These are phyloP conservation scores for Diutina pseudorugosa DNA, from an alignment of 1,139 yeast genomes.

Conservation along the genomic window DNA sequence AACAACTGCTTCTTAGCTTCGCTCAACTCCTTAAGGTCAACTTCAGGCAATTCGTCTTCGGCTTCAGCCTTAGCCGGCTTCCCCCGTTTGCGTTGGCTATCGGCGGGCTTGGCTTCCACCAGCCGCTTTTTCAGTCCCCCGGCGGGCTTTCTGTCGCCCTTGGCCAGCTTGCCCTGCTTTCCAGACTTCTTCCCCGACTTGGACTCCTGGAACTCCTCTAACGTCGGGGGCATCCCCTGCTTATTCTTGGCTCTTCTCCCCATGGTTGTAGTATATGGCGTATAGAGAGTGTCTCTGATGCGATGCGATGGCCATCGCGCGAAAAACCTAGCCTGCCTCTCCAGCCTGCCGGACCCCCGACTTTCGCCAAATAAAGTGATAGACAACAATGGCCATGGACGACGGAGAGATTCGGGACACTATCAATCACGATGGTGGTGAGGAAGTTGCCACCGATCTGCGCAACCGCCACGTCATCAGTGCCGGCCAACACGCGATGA, in stretches of 20 bases:
- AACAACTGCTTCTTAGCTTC: slow-evolving; percentile 64
- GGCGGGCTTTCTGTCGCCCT: slow-evolving; percentile 11
- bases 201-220: slow-evolving; percentile 51
- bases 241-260: slow-evolving; percentile 88
- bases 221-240: slow-evolving; percentile 81
- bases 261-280: too few species aligned
- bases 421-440: neutral
- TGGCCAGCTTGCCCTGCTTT: slow-evolving; percentile 13
- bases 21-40: slow-evolving; percentile 50
- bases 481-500: slow-evolving; percentile 46
- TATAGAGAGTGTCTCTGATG: too few species aligned
- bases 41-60: slow-evolving; percentile 35
- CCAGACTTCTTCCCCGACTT: slow-evolving; percentile 3
- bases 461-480: slow-evolving; percentile 15
- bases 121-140: neutral
- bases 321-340: neutral
- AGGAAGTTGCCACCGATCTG: neutral
- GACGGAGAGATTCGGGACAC: neutral
- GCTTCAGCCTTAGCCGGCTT: slow-evolving; percentile 17
- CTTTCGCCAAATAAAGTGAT: neutral
- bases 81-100: slow-evolving; percentile 7
- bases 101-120: neutral
- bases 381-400: neutral
- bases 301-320: slow-evolving; percentile 9
- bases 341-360: neutral